These are phyloP conservation scores for Capsella bursapastoris DNA, from an alignment of 345 rosid species.

Conservation along the genomic window DNA sequence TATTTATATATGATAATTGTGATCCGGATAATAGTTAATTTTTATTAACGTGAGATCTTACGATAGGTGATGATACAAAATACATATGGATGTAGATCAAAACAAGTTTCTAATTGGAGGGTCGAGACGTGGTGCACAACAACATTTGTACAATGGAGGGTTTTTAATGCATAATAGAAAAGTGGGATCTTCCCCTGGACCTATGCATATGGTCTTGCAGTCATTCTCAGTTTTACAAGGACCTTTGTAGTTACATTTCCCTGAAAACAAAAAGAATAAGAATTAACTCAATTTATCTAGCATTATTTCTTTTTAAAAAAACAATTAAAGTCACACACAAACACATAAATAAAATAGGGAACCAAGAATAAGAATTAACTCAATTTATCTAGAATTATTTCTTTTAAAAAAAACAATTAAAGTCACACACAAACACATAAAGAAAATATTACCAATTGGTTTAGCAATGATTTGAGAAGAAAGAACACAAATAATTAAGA, in stretches of 20 bases:
- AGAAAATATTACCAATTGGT: not conserved
- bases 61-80: not conserved
- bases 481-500: not conserved
- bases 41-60: not conserved
- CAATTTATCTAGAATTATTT: not conserved
- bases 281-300: not conserved
- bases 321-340: no score
- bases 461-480: not conserved
- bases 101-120: not conserved
- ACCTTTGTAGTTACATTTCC: not conserved
- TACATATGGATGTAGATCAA: not conserved
- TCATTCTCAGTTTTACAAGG: not conserved
- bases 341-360: no score
- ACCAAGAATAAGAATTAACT: not conserved
- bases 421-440: no score
- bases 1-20: no score
- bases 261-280: not conserved
- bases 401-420: no score
- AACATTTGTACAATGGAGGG: not conserved
- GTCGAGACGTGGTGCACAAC: not conserved
- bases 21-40: no score
- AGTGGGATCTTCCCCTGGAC: not conserved
- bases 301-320: not conserved
- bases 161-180: not conserved
- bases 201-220: not conserved